Conservation (phyloP, 2,329 filamentous ascomycete genomes). For the Aspergillus fumigatiaffinis region DNA sequence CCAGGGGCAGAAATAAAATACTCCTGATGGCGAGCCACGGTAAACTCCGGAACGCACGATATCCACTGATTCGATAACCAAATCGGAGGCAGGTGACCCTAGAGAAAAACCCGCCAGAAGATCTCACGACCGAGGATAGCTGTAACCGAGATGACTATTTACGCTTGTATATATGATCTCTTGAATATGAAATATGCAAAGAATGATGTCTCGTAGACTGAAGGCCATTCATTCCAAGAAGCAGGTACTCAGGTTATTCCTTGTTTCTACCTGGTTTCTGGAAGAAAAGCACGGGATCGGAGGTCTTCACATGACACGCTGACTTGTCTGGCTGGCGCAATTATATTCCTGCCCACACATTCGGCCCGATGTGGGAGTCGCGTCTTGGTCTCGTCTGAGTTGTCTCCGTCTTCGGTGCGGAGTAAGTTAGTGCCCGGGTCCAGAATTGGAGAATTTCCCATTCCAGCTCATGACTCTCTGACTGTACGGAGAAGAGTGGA, state of each 20-base stretch:
- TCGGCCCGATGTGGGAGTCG: background rate
- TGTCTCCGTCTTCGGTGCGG: background rate
- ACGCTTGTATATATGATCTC: background rate
- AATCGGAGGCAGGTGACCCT: background rate
- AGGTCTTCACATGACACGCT: background rate
- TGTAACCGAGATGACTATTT: background rate
- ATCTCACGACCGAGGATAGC: background rate
- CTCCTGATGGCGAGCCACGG: background rate
- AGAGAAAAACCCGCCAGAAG: background rate
- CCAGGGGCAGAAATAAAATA: background rate
- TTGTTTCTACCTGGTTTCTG: background rate
- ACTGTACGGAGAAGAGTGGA: background rate
- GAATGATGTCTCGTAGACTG: background rate
- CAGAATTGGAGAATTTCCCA: background rate
- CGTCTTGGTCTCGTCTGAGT: background rate
- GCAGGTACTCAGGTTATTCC: background rate
- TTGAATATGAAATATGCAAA: background rate
- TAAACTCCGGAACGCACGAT: background rate
- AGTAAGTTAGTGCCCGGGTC: background rate
- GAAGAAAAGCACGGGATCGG: background rate
- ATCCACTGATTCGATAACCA: background rate
- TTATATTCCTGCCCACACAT: background rate
- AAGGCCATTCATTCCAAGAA: background rate
- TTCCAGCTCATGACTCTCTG: background rate
- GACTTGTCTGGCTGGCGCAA: background rate